phyloP scores from a whole-genome alignment of 495 filamentous ascomycete genomes.

The Trichoderma virens region DNA sequence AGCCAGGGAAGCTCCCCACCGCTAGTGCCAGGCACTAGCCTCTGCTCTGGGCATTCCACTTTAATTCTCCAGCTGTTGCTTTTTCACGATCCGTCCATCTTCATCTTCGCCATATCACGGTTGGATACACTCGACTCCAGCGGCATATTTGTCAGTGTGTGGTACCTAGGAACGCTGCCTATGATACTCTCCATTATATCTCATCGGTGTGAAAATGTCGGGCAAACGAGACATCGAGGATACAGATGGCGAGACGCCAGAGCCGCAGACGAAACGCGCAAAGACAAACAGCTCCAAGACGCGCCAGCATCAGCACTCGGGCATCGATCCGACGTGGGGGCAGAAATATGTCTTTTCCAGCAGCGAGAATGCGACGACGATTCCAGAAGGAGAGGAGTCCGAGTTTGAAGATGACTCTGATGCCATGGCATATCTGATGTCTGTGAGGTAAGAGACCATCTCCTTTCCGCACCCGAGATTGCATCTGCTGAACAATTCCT shows the following conservation, averaged over 20 bases:
- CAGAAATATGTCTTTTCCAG: constrained; percentile 73
- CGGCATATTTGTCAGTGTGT: no score
- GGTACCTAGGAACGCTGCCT: neutral
- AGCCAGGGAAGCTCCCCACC: neutral
- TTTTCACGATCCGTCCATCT: neutral
- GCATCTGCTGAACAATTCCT: constrained; percentile 19
- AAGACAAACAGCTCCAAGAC: constrained; percentile 18
- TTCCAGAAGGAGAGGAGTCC: constrained; percentile 37
- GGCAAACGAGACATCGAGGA: constrained; percentile 2
- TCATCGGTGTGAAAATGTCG: neutral
- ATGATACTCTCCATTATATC: neutral
- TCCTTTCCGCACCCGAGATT: constrained; percentile 12
- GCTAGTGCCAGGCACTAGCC: constrained; percentile 6
- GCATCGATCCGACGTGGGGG: constrained; percentile 59
- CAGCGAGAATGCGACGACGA: constrained; percentile 43
- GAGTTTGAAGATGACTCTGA: constrained; percentile 51
- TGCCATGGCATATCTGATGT: constrained; percentile 67
- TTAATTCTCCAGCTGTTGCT: neutral
- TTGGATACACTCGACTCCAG: neutral
- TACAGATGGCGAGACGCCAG: constrained; percentile 1
- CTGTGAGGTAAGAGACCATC: constrained; percentile 61
- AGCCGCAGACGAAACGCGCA: constrained; percentile 24
- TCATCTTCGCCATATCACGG: neutral
- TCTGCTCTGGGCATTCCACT: neutral
- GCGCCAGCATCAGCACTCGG: constrained; percentile 16